These are phyloP conservation scores for Acanthochlamys bracteata DNA, from an alignment of 106 monocot genomes.

Conservation along the genomic window DNA sequence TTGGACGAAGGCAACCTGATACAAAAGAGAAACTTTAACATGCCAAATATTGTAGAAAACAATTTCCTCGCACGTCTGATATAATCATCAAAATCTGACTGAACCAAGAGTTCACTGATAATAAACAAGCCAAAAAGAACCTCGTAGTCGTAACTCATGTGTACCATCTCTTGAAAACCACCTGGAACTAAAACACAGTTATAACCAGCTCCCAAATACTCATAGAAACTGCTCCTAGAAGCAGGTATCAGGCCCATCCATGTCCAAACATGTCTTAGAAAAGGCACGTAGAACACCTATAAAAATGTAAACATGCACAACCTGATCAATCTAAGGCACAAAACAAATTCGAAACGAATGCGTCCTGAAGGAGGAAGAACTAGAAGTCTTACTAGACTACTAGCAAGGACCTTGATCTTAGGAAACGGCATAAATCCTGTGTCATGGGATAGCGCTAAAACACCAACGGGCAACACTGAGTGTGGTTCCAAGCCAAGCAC, in stretches of 20 bases:
- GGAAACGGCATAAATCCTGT: slow-evolving; percentile 80
- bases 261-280: slow-evolving; percentile 84
- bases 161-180: slow-evolving; percentile 68
- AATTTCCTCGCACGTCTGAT: too few species aligned
- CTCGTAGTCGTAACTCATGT: slow-evolving; percentile 74
- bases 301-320: too few species aligned
- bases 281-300: slow-evolving; percentile 80
- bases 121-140: slow-evolving; percentile 19
- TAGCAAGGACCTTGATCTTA: slow-evolving; percentile 84
- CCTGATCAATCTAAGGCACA: too few species aligned
- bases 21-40: too few species aligned
- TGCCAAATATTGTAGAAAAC: too few species aligned
- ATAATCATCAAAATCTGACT: too few species aligned
- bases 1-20: slow-evolving; percentile 78
- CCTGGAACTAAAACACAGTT: slow-evolving; percentile 81
- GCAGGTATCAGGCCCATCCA: slow-evolving; percentile 79
- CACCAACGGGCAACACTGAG: slow-evolving; percentile 74
- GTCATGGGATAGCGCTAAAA: slow-evolving; percentile 39
- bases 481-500: slow-evolving; percentile 96
- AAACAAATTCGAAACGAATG: too few species aligned
- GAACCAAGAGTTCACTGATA: too few species aligned
- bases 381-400: slow-evolving; percentile 61
- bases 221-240: slow-evolving; percentile 59
- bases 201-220: slow-evolving; percentile 46
- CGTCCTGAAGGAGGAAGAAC: too few species aligned